These are phyloP conservation scores for Areca catechu DNA, from an alignment of 176 grass and related monocot genomes.

Conservation along the genomic window DNA sequence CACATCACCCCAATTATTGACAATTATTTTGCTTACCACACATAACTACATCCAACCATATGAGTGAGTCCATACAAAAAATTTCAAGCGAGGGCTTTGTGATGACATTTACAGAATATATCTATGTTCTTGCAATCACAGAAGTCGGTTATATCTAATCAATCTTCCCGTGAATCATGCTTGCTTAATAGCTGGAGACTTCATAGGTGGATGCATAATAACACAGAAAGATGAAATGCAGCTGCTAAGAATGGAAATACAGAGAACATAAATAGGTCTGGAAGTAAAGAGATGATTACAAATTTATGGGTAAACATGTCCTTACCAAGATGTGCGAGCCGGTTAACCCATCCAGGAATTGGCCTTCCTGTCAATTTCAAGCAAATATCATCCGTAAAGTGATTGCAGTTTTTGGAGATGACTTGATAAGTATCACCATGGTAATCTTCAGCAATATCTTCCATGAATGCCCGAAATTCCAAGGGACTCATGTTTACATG, in stretches of 20 bases:
- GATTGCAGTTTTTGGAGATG: slow-evolving; percentile 96
- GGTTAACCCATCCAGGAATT: slow-evolving; percentile 91
- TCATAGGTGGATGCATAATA: too few relatives aligned
- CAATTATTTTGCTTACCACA: too few relatives aligned
- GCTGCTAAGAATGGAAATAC: neutral
- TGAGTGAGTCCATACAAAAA: too few relatives aligned
- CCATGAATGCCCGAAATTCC: slow-evolving; percentile 67
- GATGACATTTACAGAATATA: too few relatives aligned
- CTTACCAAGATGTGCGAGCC: slow-evolving; percentile 82
- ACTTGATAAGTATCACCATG: slow-evolving; percentile 94
- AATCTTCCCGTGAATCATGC: too few relatives aligned
- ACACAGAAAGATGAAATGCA: too few relatives aligned
- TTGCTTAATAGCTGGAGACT: too few relatives aligned
- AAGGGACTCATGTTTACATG: slow-evolving; percentile 31
- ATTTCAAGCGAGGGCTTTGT: too few relatives aligned
- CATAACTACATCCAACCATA: too few relatives aligned
- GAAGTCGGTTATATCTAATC: too few relatives aligned
- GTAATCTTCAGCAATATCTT: slow-evolving; percentile 59
- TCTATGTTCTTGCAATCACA: too few relatives aligned
- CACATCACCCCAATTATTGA: too few relatives aligned
- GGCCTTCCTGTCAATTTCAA: slow-evolving; percentile 50
- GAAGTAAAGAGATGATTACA: slow-evolving; percentile 7
- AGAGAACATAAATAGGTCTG: neutral
- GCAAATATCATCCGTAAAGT: slow-evolving; percentile 89
- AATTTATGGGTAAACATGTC: neutral